Conservation (phyloP, 2,329 filamentous ascomycete species). For the Trichoderma cornu-damae region DNA sequence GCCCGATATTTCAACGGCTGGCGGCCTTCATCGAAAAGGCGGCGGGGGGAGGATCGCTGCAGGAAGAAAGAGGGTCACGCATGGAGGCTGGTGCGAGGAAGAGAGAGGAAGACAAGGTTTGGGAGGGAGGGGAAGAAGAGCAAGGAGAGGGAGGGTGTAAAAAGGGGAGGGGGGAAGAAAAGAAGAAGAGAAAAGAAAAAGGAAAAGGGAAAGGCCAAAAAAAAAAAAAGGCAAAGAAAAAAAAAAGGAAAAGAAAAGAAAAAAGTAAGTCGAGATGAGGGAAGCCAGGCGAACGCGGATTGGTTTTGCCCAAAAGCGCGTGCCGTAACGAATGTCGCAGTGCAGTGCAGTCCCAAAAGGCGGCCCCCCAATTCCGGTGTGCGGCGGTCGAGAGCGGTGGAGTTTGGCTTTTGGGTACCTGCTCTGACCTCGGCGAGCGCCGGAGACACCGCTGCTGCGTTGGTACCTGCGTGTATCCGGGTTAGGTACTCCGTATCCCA, state of each 20-base stretch:
- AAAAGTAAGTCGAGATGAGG: background rate
- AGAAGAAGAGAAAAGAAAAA: background rate
- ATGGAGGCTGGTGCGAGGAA: constrained; percentile 8
- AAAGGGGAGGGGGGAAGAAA: background rate
- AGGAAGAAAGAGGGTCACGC: constrained; percentile 1
- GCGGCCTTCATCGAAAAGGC: constrained; percentile 15
- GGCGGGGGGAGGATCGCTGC: constrained; percentile 11
- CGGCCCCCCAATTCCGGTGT: constrained; percentile 17
- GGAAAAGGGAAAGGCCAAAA: no score
- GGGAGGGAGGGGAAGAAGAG: background rate
- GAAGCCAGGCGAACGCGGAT: constrained; percentile 5
- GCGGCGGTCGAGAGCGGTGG: constrained; percentile 2
- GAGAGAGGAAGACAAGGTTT: background rate
- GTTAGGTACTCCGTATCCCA: no score
- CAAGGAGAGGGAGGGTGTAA: background rate
- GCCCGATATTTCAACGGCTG: constrained; percentile 12
- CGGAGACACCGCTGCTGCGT: no score
- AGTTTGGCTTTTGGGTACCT: constrained; percentile 9
- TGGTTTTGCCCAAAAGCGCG: constrained; percentile 14
- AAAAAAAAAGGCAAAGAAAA: background rate
- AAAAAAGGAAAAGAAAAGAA: background rate
- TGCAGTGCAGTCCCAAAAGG: background rate
- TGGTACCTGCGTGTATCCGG: no score
- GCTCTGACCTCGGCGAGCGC: background rate
- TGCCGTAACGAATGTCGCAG: no score